Percentiles rank a stretch among this genome's conserved stretches.
Conservation (phyloP, 352 stramenopile genomes). For the Globisporangium paddicum region DNA sequence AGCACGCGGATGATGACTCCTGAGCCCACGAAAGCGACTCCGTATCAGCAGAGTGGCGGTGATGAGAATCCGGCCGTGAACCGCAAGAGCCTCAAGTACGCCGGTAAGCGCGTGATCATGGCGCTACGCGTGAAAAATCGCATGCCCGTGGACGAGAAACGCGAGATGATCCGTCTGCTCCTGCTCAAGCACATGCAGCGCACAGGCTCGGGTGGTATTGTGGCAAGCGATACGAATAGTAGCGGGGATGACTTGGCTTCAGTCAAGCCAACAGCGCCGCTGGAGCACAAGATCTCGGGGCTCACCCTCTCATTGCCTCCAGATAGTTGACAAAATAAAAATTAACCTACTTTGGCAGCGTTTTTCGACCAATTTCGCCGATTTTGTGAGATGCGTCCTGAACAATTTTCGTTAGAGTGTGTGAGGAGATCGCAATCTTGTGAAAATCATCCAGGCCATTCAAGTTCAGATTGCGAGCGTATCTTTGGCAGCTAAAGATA, state of each 20-base stretch:
- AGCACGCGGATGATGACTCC: background rate
- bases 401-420: background rate
- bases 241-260: background rate
- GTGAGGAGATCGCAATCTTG: background rate
- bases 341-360: background rate
- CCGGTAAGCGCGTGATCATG: constrained; percentile 70
- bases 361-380: background rate
- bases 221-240: background rate
- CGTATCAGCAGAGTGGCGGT: background rate
- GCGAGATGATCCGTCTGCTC: constrained; percentile 53
- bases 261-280: background rate
- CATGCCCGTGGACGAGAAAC: constrained; percentile 42
- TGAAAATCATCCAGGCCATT: background rate
- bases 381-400: too few species aligned
- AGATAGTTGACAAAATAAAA: constrained; percentile 1
- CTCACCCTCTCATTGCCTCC: constrained; percentile 13
- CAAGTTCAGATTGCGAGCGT: background rate
- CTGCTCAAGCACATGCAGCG: constrained; percentile 29
- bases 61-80: background rate
- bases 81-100: constrained; percentile 41
- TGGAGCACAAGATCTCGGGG: constrained; percentile 15
- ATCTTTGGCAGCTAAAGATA: background rate
- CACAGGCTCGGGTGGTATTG: background rate
- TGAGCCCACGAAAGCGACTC: background rate
- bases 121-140: constrained; percentile 46